These are phyloP conservation scores for Claviceps maximensis DNA, from an alignment of 2,329 filamentous ascomycete genomes.

Conservation along the genomic window DNA sequence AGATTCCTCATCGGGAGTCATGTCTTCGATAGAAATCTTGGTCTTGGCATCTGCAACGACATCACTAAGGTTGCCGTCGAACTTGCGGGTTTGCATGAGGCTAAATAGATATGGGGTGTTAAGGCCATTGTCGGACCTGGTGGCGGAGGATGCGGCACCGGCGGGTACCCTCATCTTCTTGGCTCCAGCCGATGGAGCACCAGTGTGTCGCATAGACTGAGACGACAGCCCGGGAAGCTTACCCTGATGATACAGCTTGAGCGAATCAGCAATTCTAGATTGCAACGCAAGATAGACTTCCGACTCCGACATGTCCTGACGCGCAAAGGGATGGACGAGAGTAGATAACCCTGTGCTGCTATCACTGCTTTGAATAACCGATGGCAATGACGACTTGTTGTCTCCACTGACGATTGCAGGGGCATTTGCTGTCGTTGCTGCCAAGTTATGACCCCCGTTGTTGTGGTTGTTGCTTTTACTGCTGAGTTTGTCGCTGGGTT, in stretches of 20 bases:
- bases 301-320: constrained; percentile 35
- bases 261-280: constrained; percentile 39
- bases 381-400: constrained; percentile 10
- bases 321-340: constrained; percentile 22
- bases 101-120: constrained; percentile 55
- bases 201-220: constrained; percentile 23
- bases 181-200: not conserved
- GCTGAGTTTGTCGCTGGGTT: constrained; percentile 22
- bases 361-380: not conserved
- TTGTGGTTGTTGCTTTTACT: not conserved
- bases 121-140: constrained; percentile 36
- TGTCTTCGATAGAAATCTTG: constrained; percentile 35
- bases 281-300: constrained; percentile 37
- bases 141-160: not conserved
- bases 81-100: constrained; percentile 48
- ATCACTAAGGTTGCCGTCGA: constrained; percentile 45
- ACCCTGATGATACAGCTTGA: constrained; percentile 38
- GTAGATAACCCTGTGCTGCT: constrained; percentile 3
- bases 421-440: not conserved
- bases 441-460: not conserved
- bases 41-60: constrained; percentile 47
- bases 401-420: constrained; percentile 9
- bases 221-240: constrained; percentile 35
- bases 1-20: constrained; percentile 41
- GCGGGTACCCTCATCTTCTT: not conserved